phyloP scores from a whole-genome alignment of 2,329 filamentous ascomycete species.

The Thelonectria olida region DNA sequence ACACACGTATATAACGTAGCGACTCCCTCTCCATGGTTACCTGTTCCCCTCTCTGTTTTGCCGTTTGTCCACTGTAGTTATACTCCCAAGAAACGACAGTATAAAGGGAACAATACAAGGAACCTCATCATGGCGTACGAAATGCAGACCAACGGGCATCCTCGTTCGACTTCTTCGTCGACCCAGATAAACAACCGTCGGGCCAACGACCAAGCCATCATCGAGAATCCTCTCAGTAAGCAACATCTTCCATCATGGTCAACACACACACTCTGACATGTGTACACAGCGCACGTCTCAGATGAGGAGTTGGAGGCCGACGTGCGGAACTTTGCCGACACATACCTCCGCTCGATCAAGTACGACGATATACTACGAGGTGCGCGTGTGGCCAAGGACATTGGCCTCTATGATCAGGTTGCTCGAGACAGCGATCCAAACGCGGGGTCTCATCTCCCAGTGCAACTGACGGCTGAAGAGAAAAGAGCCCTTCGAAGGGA shows the following conservation, averaged over 20 bases:
- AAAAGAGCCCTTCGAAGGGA: conserved; percentile 49
- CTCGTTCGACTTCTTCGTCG: not conserved
- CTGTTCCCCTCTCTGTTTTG: not conserved
- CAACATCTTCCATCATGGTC: not conserved
- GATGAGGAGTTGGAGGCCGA: conserved; percentile 50
- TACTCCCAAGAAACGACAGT: no score
- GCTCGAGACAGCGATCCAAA: conserved; percentile 40
- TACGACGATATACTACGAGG: conserved; percentile 47
- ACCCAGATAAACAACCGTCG: conserved; percentile 40
- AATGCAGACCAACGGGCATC: not conserved
- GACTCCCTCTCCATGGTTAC: not conserved
- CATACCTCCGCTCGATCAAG: conserved; percentile 42
- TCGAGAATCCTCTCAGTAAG: conserved; percentile 49
- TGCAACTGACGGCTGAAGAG: conserved; percentile 47
- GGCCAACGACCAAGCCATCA: conserved; percentile 46
- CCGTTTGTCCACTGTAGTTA: no score
- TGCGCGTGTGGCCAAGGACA: conserved; percentile 52
- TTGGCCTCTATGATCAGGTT: conserved; percentile 49
- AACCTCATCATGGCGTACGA: not conserved
- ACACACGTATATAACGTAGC: not conserved
- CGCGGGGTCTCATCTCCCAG: conserved; percentile 39
- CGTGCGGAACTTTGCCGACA: conserved; percentile 43
- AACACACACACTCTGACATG: not conserved
- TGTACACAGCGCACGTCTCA: conserved; percentile 45
- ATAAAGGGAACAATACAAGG: not conserved